Base-by-base conservation (phyloP, 83 land plant genomes). In the Picea engelmannii region DNA sequence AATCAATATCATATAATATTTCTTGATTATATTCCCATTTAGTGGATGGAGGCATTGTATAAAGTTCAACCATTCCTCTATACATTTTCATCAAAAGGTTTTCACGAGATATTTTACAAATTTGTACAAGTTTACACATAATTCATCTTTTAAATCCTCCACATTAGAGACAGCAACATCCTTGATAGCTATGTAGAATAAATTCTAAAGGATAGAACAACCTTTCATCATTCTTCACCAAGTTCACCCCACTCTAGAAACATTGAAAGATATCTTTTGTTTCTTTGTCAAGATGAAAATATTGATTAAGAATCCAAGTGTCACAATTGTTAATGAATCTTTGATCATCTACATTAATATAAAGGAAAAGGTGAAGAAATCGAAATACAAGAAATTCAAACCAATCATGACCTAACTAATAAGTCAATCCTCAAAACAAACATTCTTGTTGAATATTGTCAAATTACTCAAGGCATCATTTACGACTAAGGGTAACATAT, bases 361-460 rank as follows among this genome's bases (percentile, higher is more conserved):
- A 62, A 62, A 62, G 20, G 20, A 2, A 20, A 4, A 62, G 64
- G 64, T 20, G 64, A 62, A 62, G 64, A 62, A 62, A 62, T 62
- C 4, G 64, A 20, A 5, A 62, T 62, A 62, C 16, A 62, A 62
- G 20, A 20, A 62, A 4, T 3, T 15, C 64, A 20, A 62, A 62
- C 20, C 20, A 62, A 20, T 31, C 13, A 62, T 13, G 18, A 18
- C 64, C 64, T 62, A 62, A 13, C 64, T 18, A 13, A 62, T 13
- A 62, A 18, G 35, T 31, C 35, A 31, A 31, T 31, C 35, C 35
- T 31, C 1, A 62, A 62, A 62, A 80, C 63, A 6, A 24, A 83
- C 88, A 83, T 87, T 87, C 42, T 87, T 87, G 75, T 87, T 87
- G 73, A 80, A 87, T 42, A 87, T 83, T 35, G 88, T 87, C 18